Evolutionary conservation across 129 eudicot genomes (phyloP).

Genomic region (Lonicera japonica): DNA sequence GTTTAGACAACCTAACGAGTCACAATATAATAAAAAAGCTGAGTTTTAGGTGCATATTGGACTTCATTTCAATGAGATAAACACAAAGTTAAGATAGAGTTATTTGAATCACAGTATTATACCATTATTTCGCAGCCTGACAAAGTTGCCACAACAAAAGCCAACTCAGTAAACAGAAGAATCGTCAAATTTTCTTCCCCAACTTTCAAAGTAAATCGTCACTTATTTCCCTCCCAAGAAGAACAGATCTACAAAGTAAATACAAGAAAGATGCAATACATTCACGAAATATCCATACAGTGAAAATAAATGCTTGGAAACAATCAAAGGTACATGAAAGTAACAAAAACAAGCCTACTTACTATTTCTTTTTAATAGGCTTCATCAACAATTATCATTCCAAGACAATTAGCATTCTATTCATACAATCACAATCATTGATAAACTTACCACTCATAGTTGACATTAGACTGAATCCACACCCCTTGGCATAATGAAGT

Average conservation of each 20-base stretch:
- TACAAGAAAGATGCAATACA: background rate
- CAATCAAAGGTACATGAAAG: background rate
- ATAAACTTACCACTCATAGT: background rate
- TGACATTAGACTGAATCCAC: background rate
- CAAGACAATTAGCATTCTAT: background rate
- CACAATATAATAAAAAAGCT: background rate
- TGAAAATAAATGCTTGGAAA: background rate
- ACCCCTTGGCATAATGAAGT: background rate
- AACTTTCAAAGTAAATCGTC: background rate
- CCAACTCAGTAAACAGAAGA: too few species aligned
- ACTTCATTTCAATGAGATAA: background rate
- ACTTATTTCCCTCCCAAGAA: background rate
- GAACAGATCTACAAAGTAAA: background rate
- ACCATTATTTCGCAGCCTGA: background rate
- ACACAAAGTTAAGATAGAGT: background rate
- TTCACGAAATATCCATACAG: background rate
- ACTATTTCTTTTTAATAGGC: background rate
- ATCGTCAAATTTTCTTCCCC: background rate
- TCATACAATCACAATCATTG: background rate
- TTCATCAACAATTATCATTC: too few species aligned
- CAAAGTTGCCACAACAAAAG: background rate
- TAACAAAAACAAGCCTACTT: background rate
- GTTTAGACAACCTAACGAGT: conserved; percentile 1
- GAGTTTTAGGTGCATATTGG: background rate
- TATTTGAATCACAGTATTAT: background rate